Percentiles rank a stretch among this genome's conserved stretches.
phyloP scores from a whole-genome alignment of 306 rosid species.

The Vigna angularis region DNA sequence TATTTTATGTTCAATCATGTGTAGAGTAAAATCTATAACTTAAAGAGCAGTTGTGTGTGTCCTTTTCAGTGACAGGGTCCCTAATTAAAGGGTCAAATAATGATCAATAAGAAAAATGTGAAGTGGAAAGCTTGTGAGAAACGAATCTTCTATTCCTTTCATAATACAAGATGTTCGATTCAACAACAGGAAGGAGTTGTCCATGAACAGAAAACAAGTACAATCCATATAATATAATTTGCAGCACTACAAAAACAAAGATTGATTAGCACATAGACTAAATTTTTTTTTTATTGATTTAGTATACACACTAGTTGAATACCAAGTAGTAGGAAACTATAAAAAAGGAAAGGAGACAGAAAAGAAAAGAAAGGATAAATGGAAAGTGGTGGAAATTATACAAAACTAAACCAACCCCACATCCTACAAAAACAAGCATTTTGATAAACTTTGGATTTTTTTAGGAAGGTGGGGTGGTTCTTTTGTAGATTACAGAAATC shows the following conservation, averaged over 20 bases:
- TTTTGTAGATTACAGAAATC: conserved; percentile 53
- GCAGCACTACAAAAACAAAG: conserved; percentile 19
- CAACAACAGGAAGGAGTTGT: conserved; percentile 33
- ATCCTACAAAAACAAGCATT: conserved; percentile 48
- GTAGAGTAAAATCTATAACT: conserved; percentile 6
- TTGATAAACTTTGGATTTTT: conserved; percentile 43
- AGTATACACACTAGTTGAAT: conserved; percentile 41
- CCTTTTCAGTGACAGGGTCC: conserved; percentile 17
- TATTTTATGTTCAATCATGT: conserved; percentile 12
- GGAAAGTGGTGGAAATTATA: conserved; percentile 37
- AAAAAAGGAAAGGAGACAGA: neutral
- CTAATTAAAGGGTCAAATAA: conserved; percentile 15
- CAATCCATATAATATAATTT: conserved; percentile 19
- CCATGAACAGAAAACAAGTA: conserved; percentile 19
- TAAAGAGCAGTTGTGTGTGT: conserved; percentile 11
- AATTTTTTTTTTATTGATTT: neutral
- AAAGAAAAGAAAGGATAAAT: conserved; percentile 21
- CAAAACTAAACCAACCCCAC: conserved; percentile 41
- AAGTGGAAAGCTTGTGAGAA: conserved; percentile 36
- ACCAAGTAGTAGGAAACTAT: conserved; percentile 39
- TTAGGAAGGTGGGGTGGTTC: conserved; percentile 34
- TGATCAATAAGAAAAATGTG: conserved; percentile 28
- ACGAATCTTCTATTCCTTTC: conserved; percentile 55
- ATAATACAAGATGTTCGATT: conserved; percentile 23
- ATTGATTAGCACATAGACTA: conserved; percentile 29